phyloP scores from a whole-genome alignment of 176 grass and related monocot genomes.

The Oryza punctata region DNA sequence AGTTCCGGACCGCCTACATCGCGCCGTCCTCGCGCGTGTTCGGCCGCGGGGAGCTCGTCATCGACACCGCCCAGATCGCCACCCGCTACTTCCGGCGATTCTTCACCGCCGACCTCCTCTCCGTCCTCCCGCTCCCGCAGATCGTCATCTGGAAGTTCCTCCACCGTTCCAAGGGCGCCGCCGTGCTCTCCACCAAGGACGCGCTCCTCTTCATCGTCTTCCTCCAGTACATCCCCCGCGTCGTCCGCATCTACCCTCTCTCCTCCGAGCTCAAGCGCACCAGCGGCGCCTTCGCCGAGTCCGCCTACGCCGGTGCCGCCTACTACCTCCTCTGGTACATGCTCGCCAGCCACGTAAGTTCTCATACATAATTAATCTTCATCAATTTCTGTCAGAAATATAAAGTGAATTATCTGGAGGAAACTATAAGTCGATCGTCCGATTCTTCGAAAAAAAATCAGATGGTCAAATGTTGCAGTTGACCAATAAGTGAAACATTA shows the following conservation, averaged over 20 bases:
- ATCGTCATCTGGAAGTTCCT: constrained; percentile 70
- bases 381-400: too few relatives aligned
- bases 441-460: too few relatives aligned
- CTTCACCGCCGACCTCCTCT: constrained; percentile 76
- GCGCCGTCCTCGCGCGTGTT: constrained; percentile 85
- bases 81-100: constrained; percentile 66
- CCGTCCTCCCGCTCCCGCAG: constrained; percentile 82
- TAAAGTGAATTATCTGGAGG: too few relatives aligned
- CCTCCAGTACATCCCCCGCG: constrained; percentile 72
- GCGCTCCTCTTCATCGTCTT: constrained; percentile 60
- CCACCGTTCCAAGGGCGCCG: constrained; percentile 34
- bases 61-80: constrained; percentile 76
- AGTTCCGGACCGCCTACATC: constrained; percentile 94
- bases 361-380: background rate
- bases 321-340: constrained; percentile 97
- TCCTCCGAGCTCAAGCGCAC: constrained; percentile 81
- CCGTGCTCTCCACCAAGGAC: constrained; percentile 63
- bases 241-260: constrained; percentile 66
- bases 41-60: constrained; percentile 91
- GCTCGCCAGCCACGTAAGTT: constrained; percentile 86
- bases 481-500: too few relatives aligned
- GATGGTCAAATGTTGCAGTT: too few relatives aligned
- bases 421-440: too few relatives aligned
- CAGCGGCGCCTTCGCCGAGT: constrained; percentile 73
- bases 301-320: constrained; percentile 72